Evolutionary conservation across 352 stramenopile genomes (phyloP), one percentile per base, ranked within the genome.

Genomic region (Blastocystis sp.): DNA sequence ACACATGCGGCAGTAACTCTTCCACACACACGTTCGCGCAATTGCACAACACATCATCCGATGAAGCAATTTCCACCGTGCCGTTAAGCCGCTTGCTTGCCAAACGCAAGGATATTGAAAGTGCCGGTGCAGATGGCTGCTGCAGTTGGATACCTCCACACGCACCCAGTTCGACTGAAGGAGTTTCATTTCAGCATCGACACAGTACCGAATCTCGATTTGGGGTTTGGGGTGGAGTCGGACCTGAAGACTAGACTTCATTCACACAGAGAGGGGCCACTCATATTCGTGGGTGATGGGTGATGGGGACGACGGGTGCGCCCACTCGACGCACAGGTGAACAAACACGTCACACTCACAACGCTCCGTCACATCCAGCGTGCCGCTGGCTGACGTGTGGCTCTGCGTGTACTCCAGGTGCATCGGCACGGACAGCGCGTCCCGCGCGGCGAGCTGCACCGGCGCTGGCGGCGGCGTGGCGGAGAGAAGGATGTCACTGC

Each of bases 341-440:
- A 77, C 7, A 77, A 41, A 77, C n/a, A 77, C 66, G 52, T 77
- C 66, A 60, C 66, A 77, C 60, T 48, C 66, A 60, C n/a, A 77
- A 14, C n/a, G 21, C 52, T 77, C 66, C 2, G 21, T 19, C 43
- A 28, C 19, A 17, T 19, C 7, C 17, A 60, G 34, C 23, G 66
- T 60, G 4, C 38, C 14, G n/a, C n/a, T 34, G 11, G 66, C n/a
- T 17, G 41, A 19, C 21, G 66, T 43, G 52, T 77, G 66, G 40
- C 60, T 77, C 66, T 53, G 66, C 38, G 34, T 77, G 52, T 77
- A 77, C n/a, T 77, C 34, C 21, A 77, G 38, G 17, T 60, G 38
- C 43, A 59, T 43, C 23, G 34, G 65, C 28, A 74, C 43, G 7
- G 21, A 45, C 34, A n/a, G 21, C 11, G 5, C 21, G 5, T 45